Base-by-base conservation (phyloP, 139 green algal species). In the Gonium pectorale region DNA sequence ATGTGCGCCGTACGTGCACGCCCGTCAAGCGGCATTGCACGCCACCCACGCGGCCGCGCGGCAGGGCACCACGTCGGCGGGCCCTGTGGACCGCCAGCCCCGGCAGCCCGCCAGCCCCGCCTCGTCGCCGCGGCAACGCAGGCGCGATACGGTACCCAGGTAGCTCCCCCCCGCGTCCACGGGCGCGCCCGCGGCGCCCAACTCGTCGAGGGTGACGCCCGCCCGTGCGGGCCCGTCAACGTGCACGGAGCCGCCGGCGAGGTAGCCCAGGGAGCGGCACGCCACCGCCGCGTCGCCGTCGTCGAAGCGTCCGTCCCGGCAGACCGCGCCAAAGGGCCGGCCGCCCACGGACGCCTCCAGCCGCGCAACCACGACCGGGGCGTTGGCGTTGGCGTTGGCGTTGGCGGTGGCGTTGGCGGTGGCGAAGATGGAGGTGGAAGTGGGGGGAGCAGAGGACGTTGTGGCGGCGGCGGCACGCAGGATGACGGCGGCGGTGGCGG, bases 251-350 rank as follows among this genome's bases (percentile, higher is more conserved):
- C 64, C 46, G 70, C 46, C 70, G 46, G 6, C 33, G 31, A 49
- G 0, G 19, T 44, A 79, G 19, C 70, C 70, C 19, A 79, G 46
- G 17, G 70, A 63, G 46, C 70, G 70, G 49, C 70, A 79, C 0
- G 70, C 70, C 19, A 79, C 70, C 31, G 46, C 49, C 2, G 70
- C 70, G 5, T 17, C 49, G 17, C 19, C 31, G 19, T 13, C 70
- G 46, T 79, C 49, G 33, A 79, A 79, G 33, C 70, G 33, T 31
- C n/a, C 33, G 31, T 79, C 70, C 19, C 15, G 6, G 33, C 70
- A 79, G 31, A 79, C 70, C 46, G 70, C 70, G 49, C 70, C 70
- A 21, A 66, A 79, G 19, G 46, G 11, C 31, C 44, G 33, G 70
- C 35, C 35, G 19, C 31, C 31, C 5, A 64, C 33, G 15, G 49